Base-by-base conservation (phyloP, 169 alveolate genomes). In the Miamiensis avidus region DNA sequence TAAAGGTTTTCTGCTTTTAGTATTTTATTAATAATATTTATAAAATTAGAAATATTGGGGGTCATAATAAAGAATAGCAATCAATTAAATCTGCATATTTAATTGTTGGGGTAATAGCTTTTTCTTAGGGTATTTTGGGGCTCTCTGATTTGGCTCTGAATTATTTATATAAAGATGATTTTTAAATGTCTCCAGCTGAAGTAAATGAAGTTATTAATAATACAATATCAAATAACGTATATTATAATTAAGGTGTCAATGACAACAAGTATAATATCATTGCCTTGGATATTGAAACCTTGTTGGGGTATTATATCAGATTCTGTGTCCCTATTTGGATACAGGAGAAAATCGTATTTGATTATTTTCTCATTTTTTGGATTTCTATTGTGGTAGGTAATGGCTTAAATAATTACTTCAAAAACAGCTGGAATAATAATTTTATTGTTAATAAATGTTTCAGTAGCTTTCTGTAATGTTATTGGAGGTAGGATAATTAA, bases 231-330 rank as follows among this genome's bases (percentile, higher is more conserved):
- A n/a, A n/a, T n/a, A n/a, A n/a, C n/a, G n/a, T n/a, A n/a, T n/a
- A n/a, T n/a, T n/a, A n/a, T n/a, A n/a, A n/a, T n/a, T n/a, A n/a
- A n/a, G n/a, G n/a, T n/a, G 20, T 79, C 95, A 27, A 78, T 90
- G 29, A 77, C 79, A 32, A 79, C 88, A 64, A 87, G 95, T 25
- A 78, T 95, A 49, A 90, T 93, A 0, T 74, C 93, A 34, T 84
- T 93, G 31, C 95, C 96, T 16, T 96, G 95, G 95, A 93, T 93
- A 16, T 81, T 94, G 28, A 95, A 96, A 78, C 97, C 98, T 27
- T 49, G 93, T 29, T 94, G 94, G 88, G 98, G 98, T 26, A 88
- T 96, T 74, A 88, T 94, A 26, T 89, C 95, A 75, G 98, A 96
- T 88, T 88, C 91, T 69, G 82, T 87, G 49, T 94, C 96, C 0